phyloP scores from a whole-genome alignment of 805 yeast genomes.

The Saturnispora halmiae region DNA sequence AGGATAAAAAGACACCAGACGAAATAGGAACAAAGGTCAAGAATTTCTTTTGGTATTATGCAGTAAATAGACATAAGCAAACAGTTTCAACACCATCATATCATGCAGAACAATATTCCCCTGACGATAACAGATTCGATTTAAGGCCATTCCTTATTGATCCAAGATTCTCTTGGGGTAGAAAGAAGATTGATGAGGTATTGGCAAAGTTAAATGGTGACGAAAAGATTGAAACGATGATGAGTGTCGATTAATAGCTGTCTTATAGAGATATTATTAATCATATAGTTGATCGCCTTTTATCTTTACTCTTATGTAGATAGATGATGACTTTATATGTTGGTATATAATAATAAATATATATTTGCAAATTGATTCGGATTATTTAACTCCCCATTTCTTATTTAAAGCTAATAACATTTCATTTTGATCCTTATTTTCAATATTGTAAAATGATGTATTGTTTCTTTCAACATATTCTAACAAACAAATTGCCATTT shows the following conservation, averaged over 20 bases:
- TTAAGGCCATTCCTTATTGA: constrained; percentile 90
- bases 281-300: too few species aligned
- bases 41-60: constrained; percentile 85
- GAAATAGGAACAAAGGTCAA: constrained; percentile 90
- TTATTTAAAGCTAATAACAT: constrained; percentile 17
- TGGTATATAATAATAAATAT: too few species aligned
- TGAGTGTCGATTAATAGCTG: constrained; percentile 37
- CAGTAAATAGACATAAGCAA: constrained; percentile 93
- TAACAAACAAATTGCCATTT: constrained; percentile 47
- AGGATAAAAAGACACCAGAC: constrained; percentile 70
- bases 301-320: too few species aligned
- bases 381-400: constrained; percentile 29
- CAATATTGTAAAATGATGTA: constrained; percentile 17
- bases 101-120: constrained; percentile 97
- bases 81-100: constrained; percentile 96
- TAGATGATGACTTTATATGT: too few species aligned
- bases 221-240: constrained; percentile 30
- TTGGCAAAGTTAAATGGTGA: constrained; percentile 47
- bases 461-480: constrained; percentile 44
- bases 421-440: constrained; percentile 1
- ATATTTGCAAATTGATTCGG: constrained; percentile 10
- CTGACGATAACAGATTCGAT: constrained; percentile 96
- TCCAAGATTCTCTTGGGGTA: constrained; percentile 85
- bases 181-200: constrained; percentile 74
- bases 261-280: too few species aligned